A percentile compares a stretch with the other conserved stretches of the same genome.
Evolutionary conservation across 495 filamentous ascomycete species (phyloP).

Genomic region (Podospora sp.): DNA sequence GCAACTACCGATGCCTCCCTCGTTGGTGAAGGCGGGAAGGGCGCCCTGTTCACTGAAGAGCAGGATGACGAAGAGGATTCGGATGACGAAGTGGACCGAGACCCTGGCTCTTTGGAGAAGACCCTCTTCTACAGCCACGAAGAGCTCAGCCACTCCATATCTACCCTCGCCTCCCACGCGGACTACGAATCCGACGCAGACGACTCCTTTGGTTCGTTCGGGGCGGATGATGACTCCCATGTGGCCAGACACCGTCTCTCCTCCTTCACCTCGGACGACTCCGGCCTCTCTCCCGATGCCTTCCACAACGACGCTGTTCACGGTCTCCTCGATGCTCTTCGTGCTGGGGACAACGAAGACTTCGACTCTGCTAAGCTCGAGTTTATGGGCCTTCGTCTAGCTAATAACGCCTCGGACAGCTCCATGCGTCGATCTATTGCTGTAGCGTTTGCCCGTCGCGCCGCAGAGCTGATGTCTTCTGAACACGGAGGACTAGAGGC

Average conservation of each 20-base stretch:
- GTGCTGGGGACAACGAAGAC: slow-evolving; percentile 58
- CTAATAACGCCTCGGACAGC: slow-evolving; percentile 82
- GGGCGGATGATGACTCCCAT: slow-evolving; percentile 23
- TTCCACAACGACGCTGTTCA: slow-evolving; percentile 88
- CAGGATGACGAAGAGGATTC: slow-evolving; percentile 54
- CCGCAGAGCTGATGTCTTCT: slow-evolving; percentile 68
- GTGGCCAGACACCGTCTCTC: slow-evolving; percentile 48
- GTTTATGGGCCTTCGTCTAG: slow-evolving; percentile 85
- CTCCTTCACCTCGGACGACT: slow-evolving; percentile 56
- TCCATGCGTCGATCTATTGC: slow-evolving; percentile 86
- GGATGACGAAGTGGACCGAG: slow-evolving; percentile 52
- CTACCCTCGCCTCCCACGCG: slow-evolving; percentile 52
- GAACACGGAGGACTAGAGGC: slow-evolving; percentile 55
- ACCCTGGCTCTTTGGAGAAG: slow-evolving; percentile 42
- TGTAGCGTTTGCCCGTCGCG: slow-evolving; percentile 79
- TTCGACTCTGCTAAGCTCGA: slow-evolving; percentile 89
- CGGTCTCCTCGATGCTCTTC: slow-evolving; percentile 80
- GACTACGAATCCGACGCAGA: slow-evolving; percentile 45
- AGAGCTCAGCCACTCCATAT: slow-evolving; percentile 72
- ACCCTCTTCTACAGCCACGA: slow-evolving; percentile 69
- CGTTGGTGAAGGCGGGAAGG: slow-evolving; percentile 60
- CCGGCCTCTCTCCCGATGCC: slow-evolving; percentile 51
- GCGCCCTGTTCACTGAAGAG: slow-evolving; percentile 48
- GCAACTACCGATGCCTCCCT: slow-evolving; percentile 56
- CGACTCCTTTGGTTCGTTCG: slow-evolving; percentile 26